phyloP scores from a whole-genome alignment of 1,284 basidiomycete species.

The Pulveroboletus sp. region DNA sequence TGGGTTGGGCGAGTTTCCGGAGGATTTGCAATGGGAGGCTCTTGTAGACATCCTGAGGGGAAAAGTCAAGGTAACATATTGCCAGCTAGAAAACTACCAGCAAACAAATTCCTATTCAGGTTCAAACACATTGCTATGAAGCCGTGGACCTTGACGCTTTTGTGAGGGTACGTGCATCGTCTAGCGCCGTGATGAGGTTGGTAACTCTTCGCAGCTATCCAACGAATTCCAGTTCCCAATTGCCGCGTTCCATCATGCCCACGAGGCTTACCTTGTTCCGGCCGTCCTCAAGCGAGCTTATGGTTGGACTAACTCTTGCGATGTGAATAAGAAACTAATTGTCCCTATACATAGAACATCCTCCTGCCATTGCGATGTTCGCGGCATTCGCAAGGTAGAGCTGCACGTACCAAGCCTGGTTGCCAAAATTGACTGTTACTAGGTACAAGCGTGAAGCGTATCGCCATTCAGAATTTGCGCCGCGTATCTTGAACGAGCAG shows the following conservation, averaged over 20 bases:
- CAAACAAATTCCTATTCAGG: slow-evolving; percentile 13
- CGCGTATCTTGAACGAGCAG: slow-evolving; percentile 30
- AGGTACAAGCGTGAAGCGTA: slow-evolving; percentile 71
- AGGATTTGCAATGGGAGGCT: slow-evolving; percentile 78
- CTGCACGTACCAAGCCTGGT: neutral
- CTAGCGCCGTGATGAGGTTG: neutral
- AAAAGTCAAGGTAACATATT: slow-evolving; percentile 57
- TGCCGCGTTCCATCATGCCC: slow-evolving; percentile 85
- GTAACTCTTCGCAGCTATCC: slow-evolving; percentile 46
- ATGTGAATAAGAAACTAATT: slow-evolving; percentile 2
- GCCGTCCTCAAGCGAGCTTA: slow-evolving; percentile 75
- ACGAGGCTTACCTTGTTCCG: slow-evolving; percentile 84
- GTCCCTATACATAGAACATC: slow-evolving; percentile 42
- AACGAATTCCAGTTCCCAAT: slow-evolving; percentile 83
- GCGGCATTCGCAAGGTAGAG: slow-evolving; percentile 58
- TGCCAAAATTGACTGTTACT: neutral
- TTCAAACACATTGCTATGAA: slow-evolving; percentile 71
- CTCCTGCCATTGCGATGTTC: slow-evolving; percentile 80
- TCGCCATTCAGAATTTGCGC: slow-evolving; percentile 45
- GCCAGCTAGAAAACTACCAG: neutral
- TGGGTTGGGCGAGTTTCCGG: slow-evolving; percentile 64
- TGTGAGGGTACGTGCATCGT: slow-evolving; percentile 49
- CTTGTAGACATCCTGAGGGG: slow-evolving; percentile 83
- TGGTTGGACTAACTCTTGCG: slow-evolving; percentile 46
- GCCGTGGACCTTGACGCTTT: slow-evolving; percentile 77